Percentiles rank a stretch among this genome's conserved stretches.
These are phyloP conservation scores for Lepiota subincarnata DNA, from an alignment of 768 basidiomycete species.

Conservation along the genomic window DNA sequence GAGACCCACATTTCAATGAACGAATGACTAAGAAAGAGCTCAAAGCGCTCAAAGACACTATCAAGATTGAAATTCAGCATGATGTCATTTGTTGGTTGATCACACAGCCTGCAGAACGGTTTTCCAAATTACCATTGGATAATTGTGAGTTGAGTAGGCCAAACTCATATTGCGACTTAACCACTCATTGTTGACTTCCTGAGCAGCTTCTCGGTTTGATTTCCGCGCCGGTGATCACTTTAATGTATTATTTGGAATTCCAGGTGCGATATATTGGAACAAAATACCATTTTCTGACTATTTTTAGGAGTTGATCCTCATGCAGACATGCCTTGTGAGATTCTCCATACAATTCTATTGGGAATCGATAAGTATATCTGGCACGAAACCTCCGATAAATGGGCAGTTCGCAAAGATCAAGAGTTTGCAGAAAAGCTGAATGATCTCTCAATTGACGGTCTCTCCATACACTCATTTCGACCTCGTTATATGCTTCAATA, in stretches of 20 bases:
- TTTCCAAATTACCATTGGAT: too few species aligned
- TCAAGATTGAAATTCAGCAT: constrained; percentile 15
- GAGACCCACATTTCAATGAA: constrained; percentile 1
- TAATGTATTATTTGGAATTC: constrained; percentile 19
- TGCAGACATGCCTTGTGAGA: constrained; percentile 32
- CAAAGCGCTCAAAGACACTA: constrained; percentile 5
- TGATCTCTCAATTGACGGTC: constrained; percentile 20
- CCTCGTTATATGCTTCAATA: constrained; percentile 30
- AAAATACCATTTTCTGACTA: neutral
- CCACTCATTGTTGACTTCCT: too few species aligned
- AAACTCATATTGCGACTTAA: too few species aligned
- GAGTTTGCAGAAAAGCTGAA: constrained; percentile 23
- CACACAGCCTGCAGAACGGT: too few species aligned
- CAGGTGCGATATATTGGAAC: neutral
- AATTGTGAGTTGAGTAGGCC: too few species aligned
- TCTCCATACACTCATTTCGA: constrained; percentile 22
- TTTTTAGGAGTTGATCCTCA: constrained; percentile 29
- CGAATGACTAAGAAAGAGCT: constrained; percentile 5
- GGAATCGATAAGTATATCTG: constrained; percentile 34
- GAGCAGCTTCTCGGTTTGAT: too few species aligned
- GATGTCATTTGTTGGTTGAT: constrained; percentile 20
- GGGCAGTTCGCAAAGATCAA: constrained; percentile 17
- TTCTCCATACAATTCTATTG: constrained; percentile 32
- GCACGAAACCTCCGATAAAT: constrained; percentile 17
- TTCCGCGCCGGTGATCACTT: constrained; percentile 19